Percentiles rank a stretch among this genome's conserved stretches.
These are phyloP conservation scores for Nissolia schottii DNA, from an alignment of 306 rosid genomes.

Conservation along the genomic window DNA sequence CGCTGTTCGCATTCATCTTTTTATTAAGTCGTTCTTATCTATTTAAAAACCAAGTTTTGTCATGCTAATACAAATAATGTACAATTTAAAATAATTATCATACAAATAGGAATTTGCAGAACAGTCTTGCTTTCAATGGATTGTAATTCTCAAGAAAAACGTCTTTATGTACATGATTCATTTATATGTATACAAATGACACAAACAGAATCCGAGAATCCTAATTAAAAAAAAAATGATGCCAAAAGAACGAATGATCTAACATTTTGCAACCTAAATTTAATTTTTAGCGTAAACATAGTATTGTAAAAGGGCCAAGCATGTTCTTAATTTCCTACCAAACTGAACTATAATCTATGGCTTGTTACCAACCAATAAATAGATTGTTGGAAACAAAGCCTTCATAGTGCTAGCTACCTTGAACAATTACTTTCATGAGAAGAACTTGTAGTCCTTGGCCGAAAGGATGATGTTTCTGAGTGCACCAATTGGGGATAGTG, in stretches of 20 bases:
- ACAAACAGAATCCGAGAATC: background rate
- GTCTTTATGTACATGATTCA: background rate
- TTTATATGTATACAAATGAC: background rate
- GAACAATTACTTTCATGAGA: slow-evolving; percentile 36
- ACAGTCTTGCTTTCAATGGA: background rate
- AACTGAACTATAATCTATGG: background rate
- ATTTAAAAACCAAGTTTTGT: too few species aligned
- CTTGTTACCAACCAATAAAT: background rate
- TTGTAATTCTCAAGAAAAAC: background rate
- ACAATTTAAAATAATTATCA: too few species aligned
- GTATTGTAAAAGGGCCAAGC: background rate
- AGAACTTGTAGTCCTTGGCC: slow-evolving; percentile 54
- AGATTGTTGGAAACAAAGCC: background rate
- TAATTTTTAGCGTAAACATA: background rate
- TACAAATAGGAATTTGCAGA: background rate
- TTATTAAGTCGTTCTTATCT: too few species aligned
- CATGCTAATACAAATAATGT: too few species aligned
- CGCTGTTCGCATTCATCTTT: too few species aligned
- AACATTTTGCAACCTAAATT: background rate
- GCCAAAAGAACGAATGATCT: background rate
- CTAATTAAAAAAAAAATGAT: background rate
- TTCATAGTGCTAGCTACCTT: background rate
- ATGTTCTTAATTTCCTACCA: background rate
- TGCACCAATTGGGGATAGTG: slow-evolving; percentile 70
- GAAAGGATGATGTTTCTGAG: slow-evolving; percentile 52